Evolutionary conservation across 1,139 yeast species (phyloP), one percentile per base, ranked within the genome.

Genomic region (Kodamaea plutei): DNA sequence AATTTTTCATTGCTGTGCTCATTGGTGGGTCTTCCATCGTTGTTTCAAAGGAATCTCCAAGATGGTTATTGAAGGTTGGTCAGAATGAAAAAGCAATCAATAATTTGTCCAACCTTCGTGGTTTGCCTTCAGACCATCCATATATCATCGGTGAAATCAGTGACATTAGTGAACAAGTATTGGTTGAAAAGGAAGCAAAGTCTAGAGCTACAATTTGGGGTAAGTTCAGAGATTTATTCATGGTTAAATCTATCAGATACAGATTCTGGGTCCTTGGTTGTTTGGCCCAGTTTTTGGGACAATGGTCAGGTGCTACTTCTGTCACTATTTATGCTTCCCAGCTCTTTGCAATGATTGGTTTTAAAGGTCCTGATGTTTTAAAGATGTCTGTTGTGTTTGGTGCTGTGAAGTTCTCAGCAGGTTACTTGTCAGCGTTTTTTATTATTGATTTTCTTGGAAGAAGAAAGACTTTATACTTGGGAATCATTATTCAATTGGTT

Each of bases 261-360:
- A 58, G 75, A 47, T 67, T 78, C 47, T 51, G 72, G 24, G 50
- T 46, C 15, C 53, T 71, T 25, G 60, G 74, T 10, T 51, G 66
- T 27, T 45, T 58, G 28, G 60, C 74, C 12, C 78, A 76, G 43
- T 38, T 78, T 27, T 58, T 77, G 33, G 76, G 78, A 28, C 83
- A 77, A 54, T 74, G 80, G 73, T 61, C 76, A 26, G 84, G 84
- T 30, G 78, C 81, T 15, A 76, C 75, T 40, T 75, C 81, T 2
- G 45, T 50, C 28, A 64, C 69, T 15, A 52, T 58, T 16, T 47
- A 54, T 38, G 74, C 83, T 13, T 68, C 77, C 13, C 72, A 72
- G 36, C 61, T 77, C 36, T 75, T 77, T 46, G 61, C 61, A 20
- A 60, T 73, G 34, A 67, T 72, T 33, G 83, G 83, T 34, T 50